A percentile compares a stretch with the other conserved stretches of the same genome.
phyloP scores from a whole-genome alignment of 768 basidiomycete species.

The Collybiopsis confluens region DNA sequence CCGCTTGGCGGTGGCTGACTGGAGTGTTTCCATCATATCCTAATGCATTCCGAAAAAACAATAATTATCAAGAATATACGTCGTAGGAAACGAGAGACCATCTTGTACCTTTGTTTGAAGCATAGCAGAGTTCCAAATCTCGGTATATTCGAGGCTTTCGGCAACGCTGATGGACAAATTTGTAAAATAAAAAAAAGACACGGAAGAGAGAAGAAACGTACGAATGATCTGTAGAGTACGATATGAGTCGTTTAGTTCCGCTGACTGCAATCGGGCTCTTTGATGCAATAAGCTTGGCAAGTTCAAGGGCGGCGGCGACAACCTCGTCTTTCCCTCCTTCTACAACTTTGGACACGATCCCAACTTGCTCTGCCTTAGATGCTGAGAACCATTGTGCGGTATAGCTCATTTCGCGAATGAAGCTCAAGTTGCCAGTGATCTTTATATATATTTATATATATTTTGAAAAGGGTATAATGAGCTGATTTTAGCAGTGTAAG shows the following conservation, averaged over 20 bases:
- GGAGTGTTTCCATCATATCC: background rate
- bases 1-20: background rate
- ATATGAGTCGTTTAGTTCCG: conserved; percentile 73
- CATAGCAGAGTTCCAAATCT: conserved; percentile 52
- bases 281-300: conserved; percentile 59
- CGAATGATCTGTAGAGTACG: conserved; percentile 79
- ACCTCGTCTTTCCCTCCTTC: conserved; percentile 65
- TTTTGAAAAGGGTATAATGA: too few relatives aligned
- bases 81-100: background rate
- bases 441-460: too few relatives aligned
- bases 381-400: conserved; percentile 71
- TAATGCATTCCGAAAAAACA: too few relatives aligned
- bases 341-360: conserved; percentile 72
- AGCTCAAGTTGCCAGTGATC: conserved; percentile 68
- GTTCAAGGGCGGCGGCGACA: conserved; percentile 55
- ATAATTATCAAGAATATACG: background rate
- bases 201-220: conserved; percentile 24
- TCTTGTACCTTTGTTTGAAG: conserved; percentile 41
- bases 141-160: conserved; percentile 54
- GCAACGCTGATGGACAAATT: conserved; percentile 19
- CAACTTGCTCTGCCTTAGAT: conserved; percentile 60
- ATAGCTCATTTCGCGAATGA: conserved; percentile 71
- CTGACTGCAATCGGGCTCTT: conserved; percentile 80
- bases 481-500: too few relatives aligned
- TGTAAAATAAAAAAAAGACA: background rate